Conservation (phyloP, 495 filamentous ascomycete species). For the Cladorrhinum samala region DNA sequence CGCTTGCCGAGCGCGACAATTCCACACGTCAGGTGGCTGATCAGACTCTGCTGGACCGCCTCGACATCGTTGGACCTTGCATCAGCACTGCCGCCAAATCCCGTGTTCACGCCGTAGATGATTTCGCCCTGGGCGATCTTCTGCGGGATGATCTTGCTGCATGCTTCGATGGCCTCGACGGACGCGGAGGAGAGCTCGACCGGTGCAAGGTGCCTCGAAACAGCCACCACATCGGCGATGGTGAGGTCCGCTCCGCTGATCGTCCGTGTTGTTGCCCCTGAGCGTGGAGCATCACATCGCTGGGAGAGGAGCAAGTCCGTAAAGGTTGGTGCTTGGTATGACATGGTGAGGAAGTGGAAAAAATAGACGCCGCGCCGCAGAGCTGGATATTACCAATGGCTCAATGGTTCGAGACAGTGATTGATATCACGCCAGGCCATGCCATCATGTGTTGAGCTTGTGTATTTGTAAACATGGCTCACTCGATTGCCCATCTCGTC, state of each 20-base stretch:
- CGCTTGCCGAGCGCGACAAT: slow-evolving; percentile 36
- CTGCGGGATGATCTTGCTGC: slow-evolving; percentile 16
- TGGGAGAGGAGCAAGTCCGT: slow-evolving; percentile 2
- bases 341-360: neutral
- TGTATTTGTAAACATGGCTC: neutral
- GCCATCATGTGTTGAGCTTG: neutral
- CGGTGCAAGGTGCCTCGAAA: slow-evolving; percentile 3
- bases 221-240: slow-evolving; percentile 21
- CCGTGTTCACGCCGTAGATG: slow-evolving; percentile 56
- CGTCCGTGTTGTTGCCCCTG: slow-evolving; percentile 1
- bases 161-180: slow-evolving; percentile 4
- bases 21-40: slow-evolving; percentile 52
- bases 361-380: too few relatives aligned
- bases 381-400: too few relatives aligned
- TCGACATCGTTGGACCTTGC: slow-evolving; percentile 43
- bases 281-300: neutral
- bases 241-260: slow-evolving; percentile 14
- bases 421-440: neutral
- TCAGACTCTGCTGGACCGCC: slow-evolving; percentile 48
- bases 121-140: slow-evolving; percentile 15
- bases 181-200: neutral
- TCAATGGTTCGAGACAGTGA: neutral
- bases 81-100: slow-evolving; percentile 65
- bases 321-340: slow-evolving; percentile 2
- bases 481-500: slow-evolving; percentile 1